phyloP scores from a whole-genome alignment of 2,329 filamentous ascomycete genomes.

The Magnaporthales sp. region DNA sequence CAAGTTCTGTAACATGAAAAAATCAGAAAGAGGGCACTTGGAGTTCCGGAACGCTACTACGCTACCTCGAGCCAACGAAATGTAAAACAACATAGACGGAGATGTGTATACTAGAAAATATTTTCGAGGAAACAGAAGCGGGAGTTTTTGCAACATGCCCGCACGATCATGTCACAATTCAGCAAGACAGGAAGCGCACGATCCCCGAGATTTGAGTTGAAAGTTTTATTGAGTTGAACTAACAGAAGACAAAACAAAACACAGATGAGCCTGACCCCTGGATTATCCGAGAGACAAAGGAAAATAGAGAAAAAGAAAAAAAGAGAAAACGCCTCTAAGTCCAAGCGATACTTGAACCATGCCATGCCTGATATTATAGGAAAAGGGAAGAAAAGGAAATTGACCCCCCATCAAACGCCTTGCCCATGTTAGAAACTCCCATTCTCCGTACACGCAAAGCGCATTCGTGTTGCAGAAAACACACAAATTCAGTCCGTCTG shows the following conservation, averaged over 20 bases:
- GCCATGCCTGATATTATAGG: not conserved
- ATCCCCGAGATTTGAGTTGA: not conserved
- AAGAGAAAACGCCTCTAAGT: not conserved
- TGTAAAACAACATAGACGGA: not conserved
- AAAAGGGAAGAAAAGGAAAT: not conserved
- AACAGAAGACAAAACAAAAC: not conserved
- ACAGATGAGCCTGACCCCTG: not conserved
- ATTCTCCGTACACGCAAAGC: not conserved
- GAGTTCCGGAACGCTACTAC: not conserved
- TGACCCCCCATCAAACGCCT: not conserved
- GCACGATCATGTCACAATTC: not conserved
- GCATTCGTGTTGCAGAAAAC: not conserved
- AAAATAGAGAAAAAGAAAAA: not conserved
- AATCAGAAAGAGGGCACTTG: not conserved
- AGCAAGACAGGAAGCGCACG: not conserved
- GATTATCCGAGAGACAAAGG: not conserved
- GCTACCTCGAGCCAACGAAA: not conserved
- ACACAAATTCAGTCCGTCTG: not conserved
- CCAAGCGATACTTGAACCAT: not conserved
- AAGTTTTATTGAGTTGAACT: not conserved
- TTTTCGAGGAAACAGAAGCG: not conserved
- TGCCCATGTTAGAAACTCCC: not conserved
- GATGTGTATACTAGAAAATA: not conserved
- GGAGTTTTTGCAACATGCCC: not conserved
- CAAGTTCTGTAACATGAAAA: not conserved